Conservation (phyloP, 2,329 filamentous ascomycete genomes). For the Hortaea werneckii region DNA sequence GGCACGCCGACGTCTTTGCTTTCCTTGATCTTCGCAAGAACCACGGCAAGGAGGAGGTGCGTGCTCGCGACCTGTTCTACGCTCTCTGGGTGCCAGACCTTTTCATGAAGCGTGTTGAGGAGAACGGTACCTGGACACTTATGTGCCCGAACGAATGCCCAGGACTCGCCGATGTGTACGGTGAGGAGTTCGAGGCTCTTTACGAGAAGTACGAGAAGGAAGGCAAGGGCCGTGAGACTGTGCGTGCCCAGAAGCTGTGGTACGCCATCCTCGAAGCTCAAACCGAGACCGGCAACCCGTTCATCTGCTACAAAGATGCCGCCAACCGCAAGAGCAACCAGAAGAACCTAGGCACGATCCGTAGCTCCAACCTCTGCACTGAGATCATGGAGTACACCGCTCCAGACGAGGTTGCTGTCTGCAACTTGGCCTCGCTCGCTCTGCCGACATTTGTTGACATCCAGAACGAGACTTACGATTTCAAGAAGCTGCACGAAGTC, state of each 20-base stretch:
- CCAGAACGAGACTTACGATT: slow-evolving; percentile 76
- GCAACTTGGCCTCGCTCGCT: slow-evolving; percentile 91
- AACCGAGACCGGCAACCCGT: slow-evolving; percentile 97
- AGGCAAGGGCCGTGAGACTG: slow-evolving; percentile 75
- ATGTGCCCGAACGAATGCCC: slow-evolving; percentile 98
- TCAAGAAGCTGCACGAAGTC: slow-evolving; percentile 92
- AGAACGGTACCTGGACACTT: slow-evolving; percentile 92
- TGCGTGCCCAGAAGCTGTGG: slow-evolving; percentile 99
- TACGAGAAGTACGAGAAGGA: slow-evolving; percentile 85
- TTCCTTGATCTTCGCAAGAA: slow-evolving; percentile 98
- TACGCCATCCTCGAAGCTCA: slow-evolving; percentile 97
- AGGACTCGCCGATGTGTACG: slow-evolving; percentile 90
- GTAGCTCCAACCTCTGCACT: slow-evolving; percentile 97
- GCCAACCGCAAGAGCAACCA: slow-evolving; percentile 99
- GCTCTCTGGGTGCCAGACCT: slow-evolving; percentile 97
- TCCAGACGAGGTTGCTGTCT: slow-evolving; percentile 96
- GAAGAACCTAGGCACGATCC: slow-evolving; percentile 97
- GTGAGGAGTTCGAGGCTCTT: slow-evolving; percentile 90
- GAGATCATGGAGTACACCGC: slow-evolving; percentile 97
- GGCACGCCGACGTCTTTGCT: slow-evolving; percentile 95
- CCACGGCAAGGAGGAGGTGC: slow-evolving; percentile 96
- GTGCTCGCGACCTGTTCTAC: slow-evolving; percentile 93
- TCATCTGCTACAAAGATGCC: slow-evolving; percentile 99
- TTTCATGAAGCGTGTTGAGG: slow-evolving; percentile 99
- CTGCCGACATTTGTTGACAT: slow-evolving; percentile 87